Evolutionary conservation across 331 rosid genomes (phyloP).

Genomic region (Dryas integrifolia): DNA sequence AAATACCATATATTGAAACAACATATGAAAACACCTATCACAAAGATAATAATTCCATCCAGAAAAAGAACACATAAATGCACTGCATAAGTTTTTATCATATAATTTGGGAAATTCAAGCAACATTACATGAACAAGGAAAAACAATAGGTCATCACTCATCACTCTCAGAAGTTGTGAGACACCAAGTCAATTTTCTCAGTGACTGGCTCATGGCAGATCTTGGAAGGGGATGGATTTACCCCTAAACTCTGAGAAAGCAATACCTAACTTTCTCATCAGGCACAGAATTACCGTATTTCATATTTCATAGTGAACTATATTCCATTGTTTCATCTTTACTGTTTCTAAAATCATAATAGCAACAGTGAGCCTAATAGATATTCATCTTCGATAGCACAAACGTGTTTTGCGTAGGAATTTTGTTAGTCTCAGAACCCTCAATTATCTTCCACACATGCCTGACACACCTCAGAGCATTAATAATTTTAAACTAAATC

Average conservation of each 20-base stretch:
- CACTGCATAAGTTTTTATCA: background rate
- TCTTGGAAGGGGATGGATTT: background rate
- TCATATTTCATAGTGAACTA: background rate
- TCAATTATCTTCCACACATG: conserved; percentile 3
- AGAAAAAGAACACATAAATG: conserved; percentile 8
- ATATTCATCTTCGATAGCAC: background rate
- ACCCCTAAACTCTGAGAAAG: conserved; percentile 3
- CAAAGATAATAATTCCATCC: background rate
- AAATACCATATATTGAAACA: background rate
- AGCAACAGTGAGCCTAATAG: conserved; percentile 3
- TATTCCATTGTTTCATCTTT: background rate
- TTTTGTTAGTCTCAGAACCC: background rate
- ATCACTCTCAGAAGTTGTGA: background rate
- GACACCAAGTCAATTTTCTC: background rate
- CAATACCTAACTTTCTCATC: conserved; percentile 1
- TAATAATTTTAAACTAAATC: background rate
- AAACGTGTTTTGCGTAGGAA: background rate
- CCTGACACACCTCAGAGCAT: background rate
- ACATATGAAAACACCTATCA: background rate
- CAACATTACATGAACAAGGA: conserved; percentile 2
- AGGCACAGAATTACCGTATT: background rate
- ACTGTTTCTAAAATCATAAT: background rate
- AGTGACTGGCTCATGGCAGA: background rate
- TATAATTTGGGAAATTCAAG: background rate
- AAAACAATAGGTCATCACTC: background rate